These are phyloP conservation scores for Trypanosoma boissoni DNA, from an alignment of 208 protist species.

Conservation along the genomic window DNA sequence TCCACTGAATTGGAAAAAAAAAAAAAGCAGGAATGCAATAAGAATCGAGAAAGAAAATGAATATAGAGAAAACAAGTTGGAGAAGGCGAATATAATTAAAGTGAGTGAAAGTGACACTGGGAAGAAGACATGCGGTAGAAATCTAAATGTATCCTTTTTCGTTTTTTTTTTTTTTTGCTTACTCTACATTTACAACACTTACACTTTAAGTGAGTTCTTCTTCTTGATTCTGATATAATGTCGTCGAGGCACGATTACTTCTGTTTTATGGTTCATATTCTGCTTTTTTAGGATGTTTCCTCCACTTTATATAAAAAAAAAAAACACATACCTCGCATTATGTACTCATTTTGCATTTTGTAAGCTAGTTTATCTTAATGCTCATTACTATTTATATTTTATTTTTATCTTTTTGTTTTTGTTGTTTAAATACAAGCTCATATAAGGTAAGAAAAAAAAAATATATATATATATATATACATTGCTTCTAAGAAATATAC, in stretches of 20 bases:
- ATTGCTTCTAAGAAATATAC: not conserved
- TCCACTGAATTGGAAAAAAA: slow-evolving; percentile 5
- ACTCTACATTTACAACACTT: not conserved
- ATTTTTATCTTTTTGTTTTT: too few relatives aligned
- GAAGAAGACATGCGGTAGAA: too few relatives aligned
- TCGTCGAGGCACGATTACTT: too few relatives aligned
- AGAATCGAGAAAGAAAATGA: not conserved
- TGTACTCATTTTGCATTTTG: too few relatives aligned
- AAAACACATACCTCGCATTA: too few relatives aligned
- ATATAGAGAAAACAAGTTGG: not conserved
- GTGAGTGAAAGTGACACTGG: not conserved
- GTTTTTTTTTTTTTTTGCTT: slow-evolving; percentile 12
- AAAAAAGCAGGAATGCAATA: not conserved
- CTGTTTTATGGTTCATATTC: too few relatives aligned
- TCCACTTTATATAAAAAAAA: too few relatives aligned
- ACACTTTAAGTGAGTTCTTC: too few relatives aligned
- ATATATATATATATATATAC: slow-evolving; percentile 15
- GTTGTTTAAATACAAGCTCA: not conserved
- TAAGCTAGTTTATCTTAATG: too few relatives aligned
- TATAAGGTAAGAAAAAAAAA: not conserved
- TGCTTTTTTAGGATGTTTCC: too few relatives aligned
- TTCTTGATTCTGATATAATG: too few relatives aligned
- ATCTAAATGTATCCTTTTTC: not conserved
- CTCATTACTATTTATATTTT: too few relatives aligned
- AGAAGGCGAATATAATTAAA: not conserved